These are phyloP conservation scores for Thielaviopsis ethacetica DNA, from an alignment of 2,329 filamentous ascomycete species.

Conservation along the genomic window DNA sequence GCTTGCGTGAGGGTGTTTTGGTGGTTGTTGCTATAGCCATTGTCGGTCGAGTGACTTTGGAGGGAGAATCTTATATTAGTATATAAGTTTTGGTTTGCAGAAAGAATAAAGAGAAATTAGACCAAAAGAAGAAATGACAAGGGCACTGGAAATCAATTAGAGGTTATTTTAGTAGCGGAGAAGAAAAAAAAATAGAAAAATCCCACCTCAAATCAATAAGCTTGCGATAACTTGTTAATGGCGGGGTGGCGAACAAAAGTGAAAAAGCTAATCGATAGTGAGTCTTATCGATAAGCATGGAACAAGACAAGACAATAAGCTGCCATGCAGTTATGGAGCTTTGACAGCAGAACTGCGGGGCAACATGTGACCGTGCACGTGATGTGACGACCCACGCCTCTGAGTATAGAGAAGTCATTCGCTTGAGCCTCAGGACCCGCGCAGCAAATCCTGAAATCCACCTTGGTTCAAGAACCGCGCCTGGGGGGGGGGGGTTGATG, in stretches of 20 bases:
- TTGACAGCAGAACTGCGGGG: background rate
- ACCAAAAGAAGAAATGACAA: no score
- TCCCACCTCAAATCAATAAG: background rate
- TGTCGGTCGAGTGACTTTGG: background rate
- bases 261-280: background rate
- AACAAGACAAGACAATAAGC: no score
- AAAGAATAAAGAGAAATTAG: background rate
- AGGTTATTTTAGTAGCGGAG: no score
- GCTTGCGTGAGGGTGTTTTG: conserved; percentile 52
- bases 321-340: no score
- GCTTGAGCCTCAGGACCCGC: background rate
- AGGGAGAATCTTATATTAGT: background rate
- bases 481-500: background rate
- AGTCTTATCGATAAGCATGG: background rate
- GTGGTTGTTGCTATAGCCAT: conserved; percentile 41
- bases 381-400: background rate
- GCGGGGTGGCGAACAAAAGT: background rate
- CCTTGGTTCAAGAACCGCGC: background rate
- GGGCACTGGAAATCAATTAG: no score
- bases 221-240: background rate
- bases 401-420: background rate
- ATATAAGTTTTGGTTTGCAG: background rate
- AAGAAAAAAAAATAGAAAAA: background rate
- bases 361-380: background rate
- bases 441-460: background rate